Base-by-base conservation (phyloP, 768 basidiomycete genomes). In the Boletellus emodensis region DNA sequence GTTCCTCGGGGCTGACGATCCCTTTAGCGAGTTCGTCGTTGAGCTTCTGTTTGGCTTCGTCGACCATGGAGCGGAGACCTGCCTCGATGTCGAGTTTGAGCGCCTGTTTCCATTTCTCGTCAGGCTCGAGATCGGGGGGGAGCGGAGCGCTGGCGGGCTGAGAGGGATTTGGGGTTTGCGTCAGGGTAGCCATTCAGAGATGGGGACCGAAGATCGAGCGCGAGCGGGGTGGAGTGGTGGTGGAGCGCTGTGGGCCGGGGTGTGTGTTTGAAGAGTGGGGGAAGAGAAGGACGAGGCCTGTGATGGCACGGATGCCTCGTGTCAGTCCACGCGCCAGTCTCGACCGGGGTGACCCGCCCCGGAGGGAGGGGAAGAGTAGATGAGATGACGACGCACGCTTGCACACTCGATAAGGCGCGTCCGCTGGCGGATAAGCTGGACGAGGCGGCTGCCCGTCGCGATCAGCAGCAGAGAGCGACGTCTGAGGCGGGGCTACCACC, bases 41-140 rank as follows among this genome's bases (percentile, higher is more conserved):
- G 34, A 80, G 66, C 51, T 78, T 80, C 50, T 80, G 75, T 67
- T 82, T 82, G 17, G 87, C 80, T 52, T 85, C 85, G 48, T 82
- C 76, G 52, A 85, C 75, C 55, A 66, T 63, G 40, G 65, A 59
- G 34, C 55, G 61, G 44, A 73, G 60, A 8, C 68, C 69, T 2
- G 72, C 70, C 56, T 81, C 78, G 58, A 89, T 85, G 59, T 74
- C 71, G 36, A 74, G 71, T 59, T 61, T 70, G 57, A 80, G 67
- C 2, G 58, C 49, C 32, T 57, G 61, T 61, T 82, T 84, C 82
- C 82, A 84, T 51, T 71, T 66, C 2, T 77, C 75, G 65, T 80
- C 76, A 3, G 80, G 82, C 57, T 82, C 82, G 39, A 66, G 56
- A 58, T 71, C 64, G 32, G 52, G 51, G 26, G 49, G 53, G 3